Evolutionary conservation across 495 filamentous ascomycete genomes (phyloP), one percentile per base, ranked within the genome.

Genomic region (Astrothelium macrocarpum): DNA sequence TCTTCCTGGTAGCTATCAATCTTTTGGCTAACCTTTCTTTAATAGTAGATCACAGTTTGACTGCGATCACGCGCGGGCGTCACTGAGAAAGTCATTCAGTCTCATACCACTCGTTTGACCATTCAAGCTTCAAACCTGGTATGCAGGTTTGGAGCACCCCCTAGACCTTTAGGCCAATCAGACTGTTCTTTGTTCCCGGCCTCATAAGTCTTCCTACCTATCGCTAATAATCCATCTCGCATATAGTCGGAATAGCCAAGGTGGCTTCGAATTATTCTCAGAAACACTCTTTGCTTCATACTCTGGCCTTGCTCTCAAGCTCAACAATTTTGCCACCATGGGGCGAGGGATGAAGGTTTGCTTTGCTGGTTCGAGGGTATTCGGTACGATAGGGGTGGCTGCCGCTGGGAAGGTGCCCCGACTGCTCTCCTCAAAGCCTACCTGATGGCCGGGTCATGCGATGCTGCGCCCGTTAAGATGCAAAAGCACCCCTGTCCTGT

Each of bases 21-120:
- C 10, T 14, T 39, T 39, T 14, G 34, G 11, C 20, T 18, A 49
- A 49, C 1, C 20, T 49, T 49, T 39, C 34, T 39, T 5, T n/a
- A n/a, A n/a, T n/a, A n/a, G 5, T 29, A 26, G 12, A 12, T 4
- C 49, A 56, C 25, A 5, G 29, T 25, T 26, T 29, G 5, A 39
- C 34, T 14, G n/a, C 49, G 49, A 56, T 56, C 49, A 56, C 49
- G 49, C 49, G 49, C 49, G 49, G n/a, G 49, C 49, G 20, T 20
- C 49, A 26, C 29, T 25, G 49, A 56, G 20, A 29, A 28, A 10
- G 25, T n/a, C 23, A 25, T 2, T 9, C 49, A 9, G 5, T 56
- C 49, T 56, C 49, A 56, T 56, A 9, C 49, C 12, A 29, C 29
- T 56, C 49, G 20, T 29, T 56, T 20, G 49, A 56, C 25, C 5